Conservation (phyloP, 1,284 basidiomycete genomes). For the Papiliotrema fonsecae region DNA sequence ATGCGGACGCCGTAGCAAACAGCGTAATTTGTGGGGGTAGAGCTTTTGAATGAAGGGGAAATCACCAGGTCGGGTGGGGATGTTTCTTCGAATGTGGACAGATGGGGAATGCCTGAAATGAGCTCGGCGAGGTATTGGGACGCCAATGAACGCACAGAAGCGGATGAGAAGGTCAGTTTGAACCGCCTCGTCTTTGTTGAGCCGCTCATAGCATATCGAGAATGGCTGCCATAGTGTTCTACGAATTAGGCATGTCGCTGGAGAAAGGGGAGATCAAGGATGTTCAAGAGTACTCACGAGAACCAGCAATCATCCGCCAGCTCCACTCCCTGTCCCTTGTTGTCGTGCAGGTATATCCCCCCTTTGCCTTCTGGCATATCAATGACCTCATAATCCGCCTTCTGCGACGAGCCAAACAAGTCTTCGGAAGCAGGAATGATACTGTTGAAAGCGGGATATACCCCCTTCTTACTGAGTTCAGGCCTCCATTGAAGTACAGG, state of each 20-base stretch:
- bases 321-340: slow-evolving; percentile 20
- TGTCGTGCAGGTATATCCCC: slow-evolving; percentile 14
- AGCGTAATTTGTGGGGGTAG: slow-evolving; percentile 18
- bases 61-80: slow-evolving; percentile 22
- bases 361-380: slow-evolving; percentile 8
- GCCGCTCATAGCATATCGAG: slow-evolving; percentile 23
- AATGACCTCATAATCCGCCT: slow-evolving; percentile 23
- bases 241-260: neutral
- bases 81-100: slow-evolving; percentile 16
- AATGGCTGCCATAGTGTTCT: slow-evolving; percentile 3
- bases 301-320: slow-evolving; percentile 14
- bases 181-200: slow-evolving; percentile 27
- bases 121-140: neutral
- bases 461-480: slow-evolving; percentile 29
- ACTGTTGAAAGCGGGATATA: slow-evolving; percentile 15
- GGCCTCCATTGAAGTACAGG: slow-evolving; percentile 23
- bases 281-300: neutral
- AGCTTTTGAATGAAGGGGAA: slow-evolving; percentile 13
- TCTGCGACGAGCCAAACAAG: slow-evolving; percentile 15
- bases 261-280: neutral
- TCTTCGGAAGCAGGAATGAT: slow-evolving; percentile 11
- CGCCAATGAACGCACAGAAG: neutral
- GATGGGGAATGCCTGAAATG: slow-evolving; percentile 27
- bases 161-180: slow-evolving; percentile 6
- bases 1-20: slow-evolving; percentile 36